Conservation (phyloP, 495 filamentous ascomycete genomes). For the Gamarada debralockiae region DNA sequence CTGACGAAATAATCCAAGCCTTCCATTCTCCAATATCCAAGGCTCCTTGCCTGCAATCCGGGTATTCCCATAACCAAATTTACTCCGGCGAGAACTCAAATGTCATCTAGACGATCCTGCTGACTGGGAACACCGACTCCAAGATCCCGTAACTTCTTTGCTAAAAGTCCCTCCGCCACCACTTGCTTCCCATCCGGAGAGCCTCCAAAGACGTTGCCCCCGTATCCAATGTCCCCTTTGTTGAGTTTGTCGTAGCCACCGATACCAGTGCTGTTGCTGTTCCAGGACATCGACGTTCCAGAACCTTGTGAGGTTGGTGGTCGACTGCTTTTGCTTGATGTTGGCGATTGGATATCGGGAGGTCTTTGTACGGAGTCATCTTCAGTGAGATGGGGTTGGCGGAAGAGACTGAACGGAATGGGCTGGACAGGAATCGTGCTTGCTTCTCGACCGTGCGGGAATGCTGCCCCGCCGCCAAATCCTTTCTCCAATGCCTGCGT, state of each 20-base stretch:
- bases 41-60: slow-evolving; percentile 9
- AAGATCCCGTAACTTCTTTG: slow-evolving; percentile 47
- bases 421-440: slow-evolving; percentile 30
- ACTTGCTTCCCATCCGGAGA: slow-evolving; percentile 33
- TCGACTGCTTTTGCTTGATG: slow-evolving; percentile 22
- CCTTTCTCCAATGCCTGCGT: slow-evolving; percentile 25
- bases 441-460: slow-evolving; percentile 5
- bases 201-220: slow-evolving; percentile 50
- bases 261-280: slow-evolving; percentile 19
- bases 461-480: slow-evolving; percentile 16
- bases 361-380: slow-evolving; percentile 5
- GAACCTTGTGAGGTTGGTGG: slow-evolving; percentile 14
- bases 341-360: slow-evolving; percentile 20
- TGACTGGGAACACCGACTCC: slow-evolving; percentile 27
- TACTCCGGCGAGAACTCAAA: slow-evolving; percentile 20
- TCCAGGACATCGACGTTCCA: slow-evolving; percentile 16
- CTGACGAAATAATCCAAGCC: too few species aligned
- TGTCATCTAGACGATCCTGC: slow-evolving; percentile 12
- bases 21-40: background rate
- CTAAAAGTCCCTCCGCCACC: slow-evolving; percentile 49
- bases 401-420: slow-evolving; percentile 30
- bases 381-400: background rate
- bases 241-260: slow-evolving; percentile 61
- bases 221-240: slow-evolving; percentile 65
- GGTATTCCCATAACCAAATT: slow-evolving; percentile 20